Conservation (phyloP, 768 basidiomycete genomes). For the Russula griseocarnosa region DNA sequence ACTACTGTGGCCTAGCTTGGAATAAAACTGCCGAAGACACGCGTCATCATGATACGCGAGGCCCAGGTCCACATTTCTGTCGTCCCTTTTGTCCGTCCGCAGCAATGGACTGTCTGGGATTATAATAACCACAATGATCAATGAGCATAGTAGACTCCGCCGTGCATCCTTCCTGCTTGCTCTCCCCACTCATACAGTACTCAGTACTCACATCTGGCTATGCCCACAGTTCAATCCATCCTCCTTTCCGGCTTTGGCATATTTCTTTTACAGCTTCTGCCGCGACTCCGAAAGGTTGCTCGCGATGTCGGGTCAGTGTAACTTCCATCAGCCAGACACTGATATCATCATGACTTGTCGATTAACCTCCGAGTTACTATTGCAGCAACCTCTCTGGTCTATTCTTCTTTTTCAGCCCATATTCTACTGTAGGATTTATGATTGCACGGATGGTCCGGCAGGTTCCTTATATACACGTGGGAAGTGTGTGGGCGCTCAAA, state of each 20-base stretch:
- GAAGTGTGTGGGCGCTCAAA: not conserved
- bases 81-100: too few relatives aligned
- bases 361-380: not conserved
- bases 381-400: slow-evolving; percentile 10
- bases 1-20: too few relatives aligned
- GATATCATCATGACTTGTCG: too few relatives aligned
- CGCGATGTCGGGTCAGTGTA: slow-evolving; percentile 9
- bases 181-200: not conserved
- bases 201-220: not conserved
- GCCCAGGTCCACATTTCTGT: too few relatives aligned
- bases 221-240: not conserved
- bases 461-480: not conserved
- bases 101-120: too few relatives aligned
- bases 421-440: not conserved
- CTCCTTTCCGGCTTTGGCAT: not conserved
- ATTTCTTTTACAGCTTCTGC: not conserved
- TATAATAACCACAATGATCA: too few relatives aligned
- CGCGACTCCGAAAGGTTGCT: slow-evolving; percentile 5
- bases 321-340: not conserved
- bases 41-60: too few relatives aligned
- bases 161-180: not conserved
- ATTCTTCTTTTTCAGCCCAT: not conserved
- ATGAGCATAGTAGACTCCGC: not conserved
- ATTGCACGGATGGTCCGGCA: not conserved
- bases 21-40: too few relatives aligned